These are phyloP conservation scores for Syncephalis fuscata DNA, from an alignment of 371 early-diverging fungal genomes.

Conservation along the genomic window DNA sequence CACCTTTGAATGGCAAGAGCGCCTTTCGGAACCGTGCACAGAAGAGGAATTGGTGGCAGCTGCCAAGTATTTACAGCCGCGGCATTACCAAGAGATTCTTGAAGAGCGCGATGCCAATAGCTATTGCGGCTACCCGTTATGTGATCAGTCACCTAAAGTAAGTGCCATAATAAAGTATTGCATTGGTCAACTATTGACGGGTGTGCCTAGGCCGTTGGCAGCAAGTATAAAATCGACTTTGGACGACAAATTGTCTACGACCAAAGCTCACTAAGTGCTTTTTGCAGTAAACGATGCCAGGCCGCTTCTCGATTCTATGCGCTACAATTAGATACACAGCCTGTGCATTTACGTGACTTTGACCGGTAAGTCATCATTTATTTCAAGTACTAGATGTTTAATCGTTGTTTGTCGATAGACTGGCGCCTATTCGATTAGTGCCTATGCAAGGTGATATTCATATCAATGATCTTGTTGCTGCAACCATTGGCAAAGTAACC, in stretches of 20 bases:
- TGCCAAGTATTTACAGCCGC: conserved; percentile 9
- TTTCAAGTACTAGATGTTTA: too few relatives aligned
- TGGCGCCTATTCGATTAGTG: too few relatives aligned
- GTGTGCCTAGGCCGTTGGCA: not conserved
- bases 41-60: not conserved
- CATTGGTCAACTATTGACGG: conserved; percentile 1
- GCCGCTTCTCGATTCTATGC: conserved; percentile 12
- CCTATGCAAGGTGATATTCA: too few relatives aligned
- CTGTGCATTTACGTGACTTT: conserved; percentile 11
- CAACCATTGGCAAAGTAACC: too few relatives aligned
- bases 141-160: conserved; percentile 12
- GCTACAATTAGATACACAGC: conserved; percentile 14
- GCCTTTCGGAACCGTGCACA: conserved; percentile 1
- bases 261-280: conserved; percentile 8
- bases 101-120: conserved; percentile 18
- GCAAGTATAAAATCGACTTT: conserved; percentile 1
- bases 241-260: conserved; percentile 14
- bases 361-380: not conserved
- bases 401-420: too few relatives aligned
- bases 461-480: too few relatives aligned
- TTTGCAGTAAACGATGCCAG: conserved; percentile 15
- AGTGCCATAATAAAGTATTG: not conserved
- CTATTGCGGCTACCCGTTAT: conserved; percentile 24
- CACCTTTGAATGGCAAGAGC: conserved; percentile 6
- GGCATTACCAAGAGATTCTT: conserved; percentile 16